Base-by-base conservation (phyloP, 345 rosid species). In the Nasturtium officinale region DNA sequence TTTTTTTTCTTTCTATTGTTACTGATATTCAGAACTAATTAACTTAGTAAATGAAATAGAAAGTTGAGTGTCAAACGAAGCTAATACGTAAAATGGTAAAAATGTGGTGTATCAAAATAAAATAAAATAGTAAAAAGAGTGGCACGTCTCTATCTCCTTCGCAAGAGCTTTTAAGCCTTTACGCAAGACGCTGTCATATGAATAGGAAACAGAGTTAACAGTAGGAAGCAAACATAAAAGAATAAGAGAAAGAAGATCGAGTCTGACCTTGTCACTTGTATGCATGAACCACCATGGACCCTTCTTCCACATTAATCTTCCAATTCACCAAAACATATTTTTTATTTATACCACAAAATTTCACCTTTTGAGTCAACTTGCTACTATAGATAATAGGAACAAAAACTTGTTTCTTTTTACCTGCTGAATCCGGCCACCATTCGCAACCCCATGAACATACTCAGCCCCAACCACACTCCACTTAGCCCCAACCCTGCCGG, bases 231-330 rank as follows among this genome's bases (percentile, higher is more conserved):
- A 53, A 53, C 52, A 12, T 1, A 18, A 5, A 11, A 10, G 25
- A 13, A 32, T 13, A 32, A 21, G n/a, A 66, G 4, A 8, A 48
- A 23, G 37, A 51, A 38, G n/a, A 9, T 25, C 1, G 15, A 40
- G 30, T 50, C 29, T 32, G 9, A 76, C 79, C 76, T 76, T 69
- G 28, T 18, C 16, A 57, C 74, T 75, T 37, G 30, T 67, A 75
- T 91, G 96, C 84, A 94, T 59, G 87, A 91, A 91, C 97, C 97
- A 89, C 97, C 98, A 94, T 28, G 98, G 97, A 61, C 98, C 98
- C 20, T 82, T 77, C 81, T 71, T 88, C 32, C 87, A 85, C 65
- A 76, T 72, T 66, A 89, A 72, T 76, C 97, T 94, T 81, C 3
- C 37, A 35, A 73, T 35, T 35, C 75, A 55, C 70, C 59, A 51